Evolutionary conservation across 2,329 filamentous ascomycete genomes (phyloP).

Genomic region (Talaromyces marneffei): DNA sequence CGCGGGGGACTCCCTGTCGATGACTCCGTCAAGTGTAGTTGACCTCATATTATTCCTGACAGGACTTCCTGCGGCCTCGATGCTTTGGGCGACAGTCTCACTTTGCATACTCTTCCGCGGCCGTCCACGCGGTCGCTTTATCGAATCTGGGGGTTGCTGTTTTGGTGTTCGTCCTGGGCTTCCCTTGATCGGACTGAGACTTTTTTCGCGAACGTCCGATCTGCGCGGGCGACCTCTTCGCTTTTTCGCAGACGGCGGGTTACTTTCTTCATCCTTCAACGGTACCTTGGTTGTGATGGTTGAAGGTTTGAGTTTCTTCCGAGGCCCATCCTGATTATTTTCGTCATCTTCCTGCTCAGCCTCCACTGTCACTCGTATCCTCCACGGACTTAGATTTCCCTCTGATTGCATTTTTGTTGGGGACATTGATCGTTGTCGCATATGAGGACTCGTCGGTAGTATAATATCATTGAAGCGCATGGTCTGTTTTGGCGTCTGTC

Average conservation of each 20-base stretch:
- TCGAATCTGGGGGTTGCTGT: conserved; percentile 23
- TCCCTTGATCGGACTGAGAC: conserved; percentile 30
- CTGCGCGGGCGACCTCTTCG: conserved; percentile 41
- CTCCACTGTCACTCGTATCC: conserved; percentile 44
- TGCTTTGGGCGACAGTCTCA: conserved; percentile 17
- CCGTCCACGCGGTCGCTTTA: conserved; percentile 33
- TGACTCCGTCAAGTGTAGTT: conserved; percentile 24
- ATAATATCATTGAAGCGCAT: conserved; percentile 39
- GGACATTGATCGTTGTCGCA: conserved; percentile 28
- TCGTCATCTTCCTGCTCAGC: conserved; percentile 39
- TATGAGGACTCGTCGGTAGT: conserved; percentile 35
- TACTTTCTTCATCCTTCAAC: conserved; percentile 33
- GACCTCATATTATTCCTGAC: conserved; percentile 6
- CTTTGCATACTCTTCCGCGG: conserved; percentile 32
- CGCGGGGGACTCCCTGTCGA: conserved; percentile 21
- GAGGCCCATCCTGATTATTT: conserved; percentile 23
- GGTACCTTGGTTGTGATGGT: conserved; percentile 39
- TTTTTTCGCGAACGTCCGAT: conserved; percentile 28
- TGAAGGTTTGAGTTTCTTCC: conserved; percentile 27
- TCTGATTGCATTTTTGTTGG: conserved; percentile 35
- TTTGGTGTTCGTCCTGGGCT: conserved; percentile 30
- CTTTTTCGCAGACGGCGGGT: conserved; percentile 35
- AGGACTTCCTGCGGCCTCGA: conserved; percentile 19
- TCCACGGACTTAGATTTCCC: conserved; percentile 43
- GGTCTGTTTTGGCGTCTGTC: conserved; percentile 32